Evolutionary conservation across 306 rosid species (phyloP), one percentile per base, ranked within the genome.

Genomic region (Calophaca sinica): DNA sequence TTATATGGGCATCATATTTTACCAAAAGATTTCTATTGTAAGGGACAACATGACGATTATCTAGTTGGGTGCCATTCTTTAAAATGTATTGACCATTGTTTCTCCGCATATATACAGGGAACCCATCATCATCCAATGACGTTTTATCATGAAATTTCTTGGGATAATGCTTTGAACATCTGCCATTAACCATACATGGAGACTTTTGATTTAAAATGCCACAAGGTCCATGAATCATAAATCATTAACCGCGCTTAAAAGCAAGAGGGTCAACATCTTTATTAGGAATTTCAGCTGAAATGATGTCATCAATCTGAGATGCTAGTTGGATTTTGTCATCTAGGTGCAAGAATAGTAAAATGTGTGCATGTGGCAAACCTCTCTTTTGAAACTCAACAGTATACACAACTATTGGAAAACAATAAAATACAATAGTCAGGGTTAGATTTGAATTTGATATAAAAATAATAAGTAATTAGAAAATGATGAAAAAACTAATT

Each of bases 201-300:
- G 62, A 55, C 3, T 55, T 55, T 0, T 7, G 4, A 3, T 55
- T 55, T 9, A 26, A 28, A 7, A 55, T 28, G 4, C 62, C n/a
- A 6, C 62, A 55, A 20, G n/a, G 62, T 8, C 62, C 62, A 55
- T 55, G 62, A 3, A 55, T 4, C 62, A 55, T 55, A 20, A 55
- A 55, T 20, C 33, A 28, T 1, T 55, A 36, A 6, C 28, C 36
- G 7, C n/a, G 36, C 3, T 36, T 55, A 55, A 55, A 55, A 55
- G 35, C 12, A 55, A 55, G 36, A 0, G 36, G 62, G 2, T 20
- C 35, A 7, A 55, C 62, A 2, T 55, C n/a, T n/a, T n/a, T n/a
- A 9, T 55, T 12, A 26, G 36, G 62, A 7, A 55, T 26, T 55
- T 55, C 33, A 1, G 35, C 62, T 55, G 62, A 55, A 20, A 55